Evolutionary conservation across 192 early-diverging fungal genomes (phyloP).

Genomic region (Podila clonocystis): DNA sequence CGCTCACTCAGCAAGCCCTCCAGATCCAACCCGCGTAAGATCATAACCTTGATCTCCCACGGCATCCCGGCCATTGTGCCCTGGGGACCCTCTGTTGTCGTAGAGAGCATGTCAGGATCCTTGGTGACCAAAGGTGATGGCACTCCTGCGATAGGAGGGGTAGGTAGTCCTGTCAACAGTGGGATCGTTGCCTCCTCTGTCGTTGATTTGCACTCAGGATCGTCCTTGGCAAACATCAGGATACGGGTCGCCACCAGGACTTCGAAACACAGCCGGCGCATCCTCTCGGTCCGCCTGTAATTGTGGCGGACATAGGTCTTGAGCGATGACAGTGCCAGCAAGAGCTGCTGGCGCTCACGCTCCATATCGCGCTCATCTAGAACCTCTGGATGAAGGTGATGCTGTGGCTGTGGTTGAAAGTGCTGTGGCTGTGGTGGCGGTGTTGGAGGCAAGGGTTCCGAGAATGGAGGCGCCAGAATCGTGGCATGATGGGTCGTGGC

Average conservation of each 20-base stretch:
- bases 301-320: conserved; percentile 45
- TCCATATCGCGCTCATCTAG: conserved; percentile 12
- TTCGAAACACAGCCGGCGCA: conserved; percentile 34
- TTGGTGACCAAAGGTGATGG: background rate
- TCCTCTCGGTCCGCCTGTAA: conserved; percentile 12
- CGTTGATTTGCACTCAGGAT: background rate
- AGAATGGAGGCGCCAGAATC: background rate
- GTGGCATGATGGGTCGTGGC: background rate
- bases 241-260: conserved; percentile 19
- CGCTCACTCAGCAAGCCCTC: conserved; percentile 31
- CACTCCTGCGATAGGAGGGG: background rate
- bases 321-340: conserved; percentile 8
- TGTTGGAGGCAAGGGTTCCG: background rate
- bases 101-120: background rate
- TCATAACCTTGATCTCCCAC: conserved; percentile 50
- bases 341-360: conserved; percentile 14
- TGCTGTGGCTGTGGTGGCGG: background rate
- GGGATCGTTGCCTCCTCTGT: background rate
- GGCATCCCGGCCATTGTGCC: conserved; percentile 30
- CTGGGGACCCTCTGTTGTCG: background rate
- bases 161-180: background rate
- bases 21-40: conserved; percentile 26
- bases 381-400: background rate
- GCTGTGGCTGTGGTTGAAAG: background rate
- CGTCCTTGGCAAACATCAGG: conserved; percentile 44